Conservation (phyloP, 768 basidiomycete genomes). For the Mycena polygramma region DNA sequence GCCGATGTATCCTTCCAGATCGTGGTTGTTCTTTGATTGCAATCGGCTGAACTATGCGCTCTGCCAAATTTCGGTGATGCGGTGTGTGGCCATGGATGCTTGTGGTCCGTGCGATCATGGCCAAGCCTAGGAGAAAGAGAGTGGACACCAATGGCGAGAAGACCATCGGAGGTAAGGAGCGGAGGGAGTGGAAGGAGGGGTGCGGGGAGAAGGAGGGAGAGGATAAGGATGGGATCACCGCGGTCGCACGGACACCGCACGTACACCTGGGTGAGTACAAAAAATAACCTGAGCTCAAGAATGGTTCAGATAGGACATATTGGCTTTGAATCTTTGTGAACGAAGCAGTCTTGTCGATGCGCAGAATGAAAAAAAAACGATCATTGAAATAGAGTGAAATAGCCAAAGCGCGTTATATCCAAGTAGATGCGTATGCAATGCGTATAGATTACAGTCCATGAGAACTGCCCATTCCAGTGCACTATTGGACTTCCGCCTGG, state of each 20-base stretch:
- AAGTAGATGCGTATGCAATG: no score
- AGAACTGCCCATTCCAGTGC: no score
- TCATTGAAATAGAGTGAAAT: no score
- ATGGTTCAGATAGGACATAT: no score
- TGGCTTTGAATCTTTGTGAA: no score
- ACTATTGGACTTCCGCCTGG: no score
- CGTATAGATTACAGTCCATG: no score
- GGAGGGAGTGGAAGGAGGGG: conserved; percentile 5
- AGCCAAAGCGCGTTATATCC: no score
- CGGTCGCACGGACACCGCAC: not conserved
- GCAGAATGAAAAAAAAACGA: no score
- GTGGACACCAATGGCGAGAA: conserved; percentile 23
- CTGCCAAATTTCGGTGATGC: conserved; percentile 17
- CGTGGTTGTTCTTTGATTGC: conserved; percentile 2
- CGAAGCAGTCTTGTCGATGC: no score
- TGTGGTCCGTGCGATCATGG: conserved; percentile 2
- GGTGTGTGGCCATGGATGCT: conserved; percentile 11
- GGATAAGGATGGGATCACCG: not conserved
- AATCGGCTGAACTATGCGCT: conserved; percentile 17
- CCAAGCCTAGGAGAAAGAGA: conserved; percentile 22
- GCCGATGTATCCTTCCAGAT: conserved; percentile 18
- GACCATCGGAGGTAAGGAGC: conserved; percentile 27
- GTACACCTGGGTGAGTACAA: not conserved
- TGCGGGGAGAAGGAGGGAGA: not conserved
- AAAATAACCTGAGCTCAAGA: not conserved